A percentile compares a stretch with the other conserved stretches of the same genome.
Conservation (phyloP, 2,329 filamentous ascomycete genomes). For the Coniochaeta hoffmannii region DNA sequence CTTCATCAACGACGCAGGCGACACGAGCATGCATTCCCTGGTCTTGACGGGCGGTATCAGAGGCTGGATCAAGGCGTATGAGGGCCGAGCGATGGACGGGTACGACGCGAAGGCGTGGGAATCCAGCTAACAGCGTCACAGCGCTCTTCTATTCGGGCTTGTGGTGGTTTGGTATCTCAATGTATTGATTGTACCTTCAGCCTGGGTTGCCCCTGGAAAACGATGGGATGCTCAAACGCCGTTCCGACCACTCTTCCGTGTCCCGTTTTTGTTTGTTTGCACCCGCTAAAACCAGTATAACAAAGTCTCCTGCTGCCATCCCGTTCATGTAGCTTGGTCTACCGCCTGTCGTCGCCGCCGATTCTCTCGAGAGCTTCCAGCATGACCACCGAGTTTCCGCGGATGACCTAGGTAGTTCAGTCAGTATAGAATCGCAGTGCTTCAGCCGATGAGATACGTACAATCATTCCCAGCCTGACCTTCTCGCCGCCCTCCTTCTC, state of each 20-base stretch:
- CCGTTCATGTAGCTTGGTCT: slow-evolving; percentile 15
- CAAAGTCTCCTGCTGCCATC: neutral
- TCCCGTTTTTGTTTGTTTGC: neutral
- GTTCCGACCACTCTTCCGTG: slow-evolving; percentile 3
- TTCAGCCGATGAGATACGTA: slow-evolving; percentile 37
- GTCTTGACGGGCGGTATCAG: slow-evolving; percentile 46
- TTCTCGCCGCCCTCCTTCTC: slow-evolving; percentile 91
- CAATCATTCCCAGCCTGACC: slow-evolving; percentile 84
- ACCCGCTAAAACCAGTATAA: neutral
- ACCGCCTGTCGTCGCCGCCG: slow-evolving; percentile 47
- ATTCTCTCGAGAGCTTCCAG: slow-evolving; percentile 74
- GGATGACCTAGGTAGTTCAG: slow-evolving; percentile 62
- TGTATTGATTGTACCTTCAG: neutral
- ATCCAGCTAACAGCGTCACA: slow-evolving; percentile 1
- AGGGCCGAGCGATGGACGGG: slow-evolving; percentile 38
- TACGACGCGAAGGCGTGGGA: slow-evolving; percentile 37
- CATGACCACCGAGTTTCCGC: slow-evolving; percentile 98
- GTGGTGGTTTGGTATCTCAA: neutral
- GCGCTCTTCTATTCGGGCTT: neutral
- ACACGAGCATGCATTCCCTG: slow-evolving; percentile 31
- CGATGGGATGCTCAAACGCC: slow-evolving; percentile 2
- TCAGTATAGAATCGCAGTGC: neutral
- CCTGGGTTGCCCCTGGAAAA: neutral
- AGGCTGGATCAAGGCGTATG: slow-evolving; percentile 44
- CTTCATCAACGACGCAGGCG: slow-evolving; percentile 39